phyloP scores from a whole-genome alignment of 192 early-diverging fungal species.

The Anaeromyces robustus region DNA sequence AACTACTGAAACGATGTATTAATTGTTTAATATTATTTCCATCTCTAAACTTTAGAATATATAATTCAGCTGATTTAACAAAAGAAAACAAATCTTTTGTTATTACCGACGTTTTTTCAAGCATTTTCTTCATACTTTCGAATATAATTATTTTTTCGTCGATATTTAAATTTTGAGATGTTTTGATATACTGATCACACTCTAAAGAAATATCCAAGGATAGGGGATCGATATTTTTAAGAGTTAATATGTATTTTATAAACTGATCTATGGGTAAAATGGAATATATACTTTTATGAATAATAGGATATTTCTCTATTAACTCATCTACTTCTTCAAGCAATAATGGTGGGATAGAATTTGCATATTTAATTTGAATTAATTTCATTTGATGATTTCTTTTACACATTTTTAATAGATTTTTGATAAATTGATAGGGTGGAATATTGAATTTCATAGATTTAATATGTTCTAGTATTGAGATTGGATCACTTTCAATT shows the following conservation, averaged over 20 bases:
- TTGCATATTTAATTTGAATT: neutral
- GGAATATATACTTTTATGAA: neutral
- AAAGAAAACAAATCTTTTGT: neutral
- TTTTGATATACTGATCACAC: neutral
- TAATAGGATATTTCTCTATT: neutral
- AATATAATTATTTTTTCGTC: neutral
- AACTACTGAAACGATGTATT: neutral
- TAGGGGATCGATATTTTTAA: neutral
- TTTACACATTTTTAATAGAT: neutral
- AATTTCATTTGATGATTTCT: neutral
- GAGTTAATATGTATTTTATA: neutral
- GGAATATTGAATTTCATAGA: neutral
- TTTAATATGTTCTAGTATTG: neutral
- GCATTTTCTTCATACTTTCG: neutral
- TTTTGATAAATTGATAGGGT: neutral
- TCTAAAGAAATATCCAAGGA: neutral
- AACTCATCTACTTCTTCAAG: neutral
- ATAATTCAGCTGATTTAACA: neutral
- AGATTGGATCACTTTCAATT: neutral
- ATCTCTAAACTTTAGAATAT: neutral
- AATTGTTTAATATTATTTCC: neutral
- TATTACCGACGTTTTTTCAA: neutral
- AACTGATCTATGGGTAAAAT: neutral
- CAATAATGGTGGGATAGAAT: neutral
- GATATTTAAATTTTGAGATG: neutral